Evolutionary conservation across 176 grass and related monocot genomes (phyloP).

Genomic region (Aegilops speltoides): DNA sequence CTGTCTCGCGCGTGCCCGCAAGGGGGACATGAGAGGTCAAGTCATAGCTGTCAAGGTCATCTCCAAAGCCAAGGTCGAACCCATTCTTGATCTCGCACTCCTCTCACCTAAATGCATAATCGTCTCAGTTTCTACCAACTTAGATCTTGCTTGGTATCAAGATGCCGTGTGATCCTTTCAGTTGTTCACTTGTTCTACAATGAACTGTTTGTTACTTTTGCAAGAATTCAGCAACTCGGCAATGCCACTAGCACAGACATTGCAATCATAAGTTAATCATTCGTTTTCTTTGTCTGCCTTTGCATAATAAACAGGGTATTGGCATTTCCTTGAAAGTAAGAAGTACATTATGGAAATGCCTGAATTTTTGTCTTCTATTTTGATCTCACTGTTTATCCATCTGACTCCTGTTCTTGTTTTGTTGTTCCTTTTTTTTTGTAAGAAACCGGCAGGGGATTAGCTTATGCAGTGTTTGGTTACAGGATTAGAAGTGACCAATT

Average conservation of each 20-base stretch:
- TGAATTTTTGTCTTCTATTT: conserved; percentile 36
- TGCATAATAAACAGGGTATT: conserved; percentile 20
- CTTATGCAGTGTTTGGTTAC: conserved; percentile 30
- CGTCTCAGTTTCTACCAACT: not conserved
- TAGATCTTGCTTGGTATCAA: not conserved
- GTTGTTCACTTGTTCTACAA: not conserved
- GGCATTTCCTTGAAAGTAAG: conserved; percentile 24
- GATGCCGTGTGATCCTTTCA: conserved; percentile 7
- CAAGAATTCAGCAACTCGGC: conserved; percentile 25
- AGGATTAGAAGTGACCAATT: conserved; percentile 10
- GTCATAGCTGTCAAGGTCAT: conserved; percentile 92
- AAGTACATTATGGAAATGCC: conserved; percentile 39
- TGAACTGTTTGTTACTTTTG: conserved; percentile 8
- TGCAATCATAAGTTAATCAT: conserved; percentile 28
- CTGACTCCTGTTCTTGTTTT: conserved; percentile 26
- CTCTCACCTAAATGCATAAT: conserved; percentile 17
- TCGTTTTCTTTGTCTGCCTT: conserved; percentile 24
- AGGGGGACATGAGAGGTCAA: conserved; percentile 84
- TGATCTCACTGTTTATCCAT: conserved; percentile 40
- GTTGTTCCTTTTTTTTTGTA: not conserved
- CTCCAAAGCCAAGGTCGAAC: conserved; percentile 84
- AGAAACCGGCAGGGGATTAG: not conserved
- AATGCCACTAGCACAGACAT: conserved; percentile 19
- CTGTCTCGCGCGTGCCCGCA: conserved; percentile 77
- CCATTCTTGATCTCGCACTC: conserved; percentile 33